Evolutionary conservation across 1,284 basidiomycete genomes (phyloP), one percentile per base, ranked within the genome.

Genomic region (Malassezia globosa): DNA sequence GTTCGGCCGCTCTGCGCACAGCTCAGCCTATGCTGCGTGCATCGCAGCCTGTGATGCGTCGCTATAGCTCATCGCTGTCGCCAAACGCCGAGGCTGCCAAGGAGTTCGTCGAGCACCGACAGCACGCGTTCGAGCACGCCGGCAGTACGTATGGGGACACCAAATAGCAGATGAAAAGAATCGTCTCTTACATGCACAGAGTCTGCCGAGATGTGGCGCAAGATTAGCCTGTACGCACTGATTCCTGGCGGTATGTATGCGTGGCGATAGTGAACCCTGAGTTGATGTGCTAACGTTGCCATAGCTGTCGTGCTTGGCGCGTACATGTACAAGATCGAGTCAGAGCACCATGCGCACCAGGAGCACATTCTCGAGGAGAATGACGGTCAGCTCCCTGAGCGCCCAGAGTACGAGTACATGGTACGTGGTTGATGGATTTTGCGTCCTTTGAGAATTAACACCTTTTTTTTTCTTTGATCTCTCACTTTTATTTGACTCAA

Each of bases 301-400:
- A 14, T 45, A 61, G 60, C 60, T 23, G 53, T 59, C 44, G 63
- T 64, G 14, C 44, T 67, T 7, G 64, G 53, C 25, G 63, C 61
- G 18, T 65, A 67, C 59, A 64, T 64, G 55, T 67, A 65, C 59
- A 58, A 60, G 25, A 59, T 67, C 37, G 64, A 67, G 42, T 54
- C 59, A 40, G 59, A 61, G 50, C 64, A 67, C 58, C 39, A 50
- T 46, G 51, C 58, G 51, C 64, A 67, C 61, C 51, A 49, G 24
- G 54, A 57, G 27, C 63, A 67, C 58, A 55, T 60, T 39, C 59
- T 55, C 54, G 55, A 67, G 46, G 64, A 67, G 48, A 61, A 63
- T 56, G 61, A 37, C 47, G 48, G 60, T 26, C 40, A 59, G 33
- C 56, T 63, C 21, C 64, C 64, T 19, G 61, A 61, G 48, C 56